phyloP scores from a whole-genome alignment of 73 alveolate species.

The Uronychia setigera region DNA sequence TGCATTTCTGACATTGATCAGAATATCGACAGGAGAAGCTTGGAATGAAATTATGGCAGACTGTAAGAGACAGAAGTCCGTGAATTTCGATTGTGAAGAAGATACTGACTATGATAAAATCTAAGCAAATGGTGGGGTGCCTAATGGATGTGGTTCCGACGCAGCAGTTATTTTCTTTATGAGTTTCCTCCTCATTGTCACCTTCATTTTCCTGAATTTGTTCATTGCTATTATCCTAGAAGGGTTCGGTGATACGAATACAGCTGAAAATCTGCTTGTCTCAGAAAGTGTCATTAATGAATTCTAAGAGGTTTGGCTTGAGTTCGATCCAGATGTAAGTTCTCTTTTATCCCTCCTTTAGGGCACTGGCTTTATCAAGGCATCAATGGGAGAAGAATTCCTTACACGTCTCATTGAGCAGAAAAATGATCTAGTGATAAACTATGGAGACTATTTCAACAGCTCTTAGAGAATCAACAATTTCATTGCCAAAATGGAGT shows the following conservation, averaged over 20 bases:
- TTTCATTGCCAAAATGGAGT: constrained; percentile 22
- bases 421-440: too few species aligned
- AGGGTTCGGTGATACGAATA: constrained; percentile 28
- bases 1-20: constrained; percentile 54
- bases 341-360: too few species aligned
- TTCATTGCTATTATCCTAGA: constrained; percentile 48
- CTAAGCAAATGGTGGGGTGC: constrained; percentile 4
- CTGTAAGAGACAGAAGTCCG: constrained; percentile 27
- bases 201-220: constrained; percentile 34
- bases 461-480: too few species aligned
- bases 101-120: constrained; percentile 11
- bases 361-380: too few species aligned
- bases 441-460: too few species aligned
- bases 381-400: too few species aligned
- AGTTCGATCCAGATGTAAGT: too few species aligned
- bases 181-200: constrained; percentile 27
- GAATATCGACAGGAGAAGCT: constrained; percentile 84
- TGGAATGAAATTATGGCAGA: constrained; percentile 92
- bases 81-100: constrained; percentile 30
- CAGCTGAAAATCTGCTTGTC: neutral
- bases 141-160: neutral
- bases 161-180: constrained; percentile 21
- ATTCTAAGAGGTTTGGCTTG: too few species aligned
- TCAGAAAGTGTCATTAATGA: too few species aligned
- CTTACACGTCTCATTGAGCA: too few species aligned